Evolutionary conservation across 1,284 basidiomycete genomes (phyloP), one percentile per base, ranked within the genome.

Genomic region (Psilocybe mexicana): DNA sequence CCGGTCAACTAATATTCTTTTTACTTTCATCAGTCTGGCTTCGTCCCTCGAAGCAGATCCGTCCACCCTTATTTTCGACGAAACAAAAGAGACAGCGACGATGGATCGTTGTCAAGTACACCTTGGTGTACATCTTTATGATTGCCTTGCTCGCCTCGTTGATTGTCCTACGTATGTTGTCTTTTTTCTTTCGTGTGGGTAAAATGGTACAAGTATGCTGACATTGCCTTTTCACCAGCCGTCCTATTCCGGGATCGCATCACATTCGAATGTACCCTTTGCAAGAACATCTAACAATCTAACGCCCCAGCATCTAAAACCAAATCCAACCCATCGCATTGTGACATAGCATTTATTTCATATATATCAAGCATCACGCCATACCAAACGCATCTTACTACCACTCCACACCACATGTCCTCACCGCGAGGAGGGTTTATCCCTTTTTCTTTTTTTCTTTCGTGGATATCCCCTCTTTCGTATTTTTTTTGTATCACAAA

Each of bases 61-160:
- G 94, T 52, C 85, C 95, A 12, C 96, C 96, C 24, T 83, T 99
- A 63, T 99, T 96, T 81, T 95, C 93, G 14, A 93, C 90, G 54
- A 94, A 94, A 75, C 93, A 95, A 76, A 93, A 94, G 78, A 84
- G 90, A 65, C 92, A 94, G 72, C 83, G 94, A 63, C 79, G 94
- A 66, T 94, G 92, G 88, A 96, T 96, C 72, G 93, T 90, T 62
- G 74, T 89, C 67, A 91, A 90, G 72, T 95, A 98, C 76, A 87
- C 92, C 40, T 63, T 95, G 57, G 80, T 98, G 42, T 99, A 97
- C 77, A 67, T 91, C 60, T 64, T 93, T 61, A 82, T 96, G 66
- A 82, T 95, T 60, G 84, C 88, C 44, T 73, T 88, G 59, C 84
- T 98, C 63, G 87, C 89, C 50, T 91, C 94, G n/a, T 79, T 98